Evolutionary conservation across 495 filamentous ascomycete genomes (phyloP), one percentile per base, ranked within the genome.

Genomic region (Xylaria castorea): DNA sequence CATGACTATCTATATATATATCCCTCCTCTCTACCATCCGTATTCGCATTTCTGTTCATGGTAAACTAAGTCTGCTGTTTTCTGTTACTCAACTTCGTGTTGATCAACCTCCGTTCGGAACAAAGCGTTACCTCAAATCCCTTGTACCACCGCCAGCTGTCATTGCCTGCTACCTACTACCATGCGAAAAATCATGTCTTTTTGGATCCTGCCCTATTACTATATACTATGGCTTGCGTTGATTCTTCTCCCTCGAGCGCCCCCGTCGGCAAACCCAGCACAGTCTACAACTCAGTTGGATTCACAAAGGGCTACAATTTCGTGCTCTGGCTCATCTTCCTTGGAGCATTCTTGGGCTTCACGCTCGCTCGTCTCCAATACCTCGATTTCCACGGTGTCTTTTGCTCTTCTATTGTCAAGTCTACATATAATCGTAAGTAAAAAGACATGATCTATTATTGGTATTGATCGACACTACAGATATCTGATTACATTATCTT

Each of bases 251-350:
- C 25, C 1, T 14, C 3, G 12, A 55, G 0, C 14, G 25, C 25
- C 22, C 5, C 1, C 51, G 22, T 30, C 27, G 9, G 51, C 11
- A 55, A 11, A 12, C 22, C 51, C 1, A 27, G 51, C 3, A 55
- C 12, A 7, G 9, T 60, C 6, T 58, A 58, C 27, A 18, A 34
- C 3, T 1, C 53, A 6, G 5, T 85, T 32, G 82, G 82, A 1
- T 83, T 85, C 62, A 65, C 70, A 14, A 81, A 78, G 53, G 73
- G 68, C 38, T 83, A 82, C 71, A 85, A 83, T 65, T 83, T 85
- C 64, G 73, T 78, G n/a, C 69, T 84, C 34, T 83, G 72, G 51
- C 61, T 82, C 55, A 73, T 83, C 32, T 82, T 80, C 62, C 73
- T 68, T 25, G 80, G 81, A 5, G 73, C 78, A 25, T 68, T 83